Conservation (phyloP, 2,329 filamentous ascomycete species). For the Aureobasidium subglaciale region DNA sequence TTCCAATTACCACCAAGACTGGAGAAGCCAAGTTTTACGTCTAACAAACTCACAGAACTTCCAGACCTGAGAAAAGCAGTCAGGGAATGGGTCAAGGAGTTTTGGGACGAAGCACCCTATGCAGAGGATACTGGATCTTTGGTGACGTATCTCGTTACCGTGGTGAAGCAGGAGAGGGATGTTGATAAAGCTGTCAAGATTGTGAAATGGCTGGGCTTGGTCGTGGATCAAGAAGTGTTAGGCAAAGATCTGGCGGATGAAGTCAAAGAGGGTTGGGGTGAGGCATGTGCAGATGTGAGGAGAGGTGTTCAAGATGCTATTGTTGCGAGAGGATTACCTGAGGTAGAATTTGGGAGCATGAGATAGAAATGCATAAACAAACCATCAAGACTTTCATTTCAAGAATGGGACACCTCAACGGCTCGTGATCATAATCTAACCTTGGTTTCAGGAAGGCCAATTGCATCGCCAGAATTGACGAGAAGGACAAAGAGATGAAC, state of each 20-base stretch:
- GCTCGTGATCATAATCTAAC: too few relatives aligned
- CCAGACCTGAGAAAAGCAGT: slow-evolving; percentile 68
- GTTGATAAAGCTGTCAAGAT: slow-evolving; percentile 66
- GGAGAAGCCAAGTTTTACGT: slow-evolving; percentile 55
- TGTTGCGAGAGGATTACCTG: slow-evolving; percentile 38
- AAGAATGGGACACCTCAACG: too few relatives aligned
- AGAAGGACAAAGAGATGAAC: neutral
- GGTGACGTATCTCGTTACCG: slow-evolving; percentile 61
- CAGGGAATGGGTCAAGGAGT: slow-evolving; percentile 67
- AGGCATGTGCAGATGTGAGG: slow-evolving; percentile 35
- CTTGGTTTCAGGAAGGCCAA: too few relatives aligned
- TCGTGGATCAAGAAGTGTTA: slow-evolving; percentile 27
- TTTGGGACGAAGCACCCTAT: slow-evolving; percentile 68
- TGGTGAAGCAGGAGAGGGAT: slow-evolving; percentile 67
- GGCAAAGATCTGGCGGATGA: slow-evolving; percentile 15
- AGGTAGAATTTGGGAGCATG: slow-evolving; percentile 33
- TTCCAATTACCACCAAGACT: slow-evolving; percentile 44
- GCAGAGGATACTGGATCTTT: slow-evolving; percentile 69
- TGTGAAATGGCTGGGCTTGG: slow-evolving; percentile 55
- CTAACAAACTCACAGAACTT: slow-evolving; percentile 46
- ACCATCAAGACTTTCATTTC: too few relatives aligned
- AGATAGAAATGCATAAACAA: neutral
- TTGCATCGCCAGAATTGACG: neutral
- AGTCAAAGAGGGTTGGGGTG: slow-evolving; percentile 27
- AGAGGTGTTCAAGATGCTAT: slow-evolving; percentile 37